Percentiles rank a stretch among this genome's conserved stretches.
phyloP scores from a whole-genome alignment of 2,329 filamentous ascomycete genomes.

The Penicillium vulpinum region DNA sequence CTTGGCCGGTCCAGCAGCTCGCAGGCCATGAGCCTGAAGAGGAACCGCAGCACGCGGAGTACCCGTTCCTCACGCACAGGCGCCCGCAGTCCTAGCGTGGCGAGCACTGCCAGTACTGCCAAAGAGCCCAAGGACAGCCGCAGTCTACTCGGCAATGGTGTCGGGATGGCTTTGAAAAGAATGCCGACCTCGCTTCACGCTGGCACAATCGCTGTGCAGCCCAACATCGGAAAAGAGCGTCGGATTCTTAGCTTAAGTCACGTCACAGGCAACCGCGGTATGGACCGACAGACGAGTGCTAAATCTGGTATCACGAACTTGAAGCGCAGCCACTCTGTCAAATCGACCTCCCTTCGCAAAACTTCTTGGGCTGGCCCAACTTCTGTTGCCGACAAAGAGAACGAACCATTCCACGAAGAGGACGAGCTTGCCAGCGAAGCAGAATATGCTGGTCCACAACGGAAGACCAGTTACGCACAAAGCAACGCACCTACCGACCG shows the following conservation, averaged over 20 bases:
- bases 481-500: constrained; percentile 22
- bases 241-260: constrained; percentile 90
- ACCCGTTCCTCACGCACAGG: constrained; percentile 38
- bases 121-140: constrained; percentile 37
- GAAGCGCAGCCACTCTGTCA: constrained; percentile 76
- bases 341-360: constrained; percentile 65
- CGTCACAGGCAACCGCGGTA: constrained; percentile 69
- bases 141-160: constrained; percentile 42
- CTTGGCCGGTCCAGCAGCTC: constrained; percentile 67
- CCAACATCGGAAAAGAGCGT: constrained; percentile 58
- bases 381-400: constrained; percentile 58
- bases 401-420: constrained; percentile 62
- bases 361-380: constrained; percentile 65
- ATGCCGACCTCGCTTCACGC: constrained; percentile 45
- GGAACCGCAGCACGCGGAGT: constrained; percentile 41
- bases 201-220: constrained; percentile 46
- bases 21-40: constrained; percentile 53
- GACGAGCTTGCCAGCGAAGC: constrained; percentile 54
- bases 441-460: constrained; percentile 51
- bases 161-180: constrained; percentile 53
- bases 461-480: constrained; percentile 45
- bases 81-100: constrained; percentile 35
- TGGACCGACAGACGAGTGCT: constrained; percentile 36
- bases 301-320: constrained; percentile 57
- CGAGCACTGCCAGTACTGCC: constrained; percentile 37